Evolutionary conservation across 2,329 filamentous ascomycete genomes (phyloP).

Genomic region (Coniella lustricola): DNA sequence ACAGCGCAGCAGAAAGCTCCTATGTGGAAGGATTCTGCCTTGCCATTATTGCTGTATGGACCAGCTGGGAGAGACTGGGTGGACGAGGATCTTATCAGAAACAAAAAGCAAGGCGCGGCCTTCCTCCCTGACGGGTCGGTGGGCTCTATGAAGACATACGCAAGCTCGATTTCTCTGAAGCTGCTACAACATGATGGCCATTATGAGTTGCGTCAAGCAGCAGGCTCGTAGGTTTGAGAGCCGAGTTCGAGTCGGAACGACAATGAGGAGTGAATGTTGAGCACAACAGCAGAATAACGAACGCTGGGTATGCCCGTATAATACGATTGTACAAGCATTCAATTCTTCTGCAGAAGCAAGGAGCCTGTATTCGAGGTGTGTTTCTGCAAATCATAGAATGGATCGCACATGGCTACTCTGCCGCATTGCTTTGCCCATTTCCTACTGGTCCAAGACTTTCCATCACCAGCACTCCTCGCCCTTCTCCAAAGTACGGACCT

Average conservation of each 20-base stretch:
- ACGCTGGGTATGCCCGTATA: too few relatives aligned
- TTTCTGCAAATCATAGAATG: too few relatives aligned
- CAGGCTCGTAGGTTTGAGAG: not conserved
- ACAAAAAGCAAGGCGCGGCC: not conserved
- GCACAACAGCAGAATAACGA: too few relatives aligned
- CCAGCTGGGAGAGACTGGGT: constrained; percentile 3
- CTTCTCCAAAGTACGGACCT: too few relatives aligned
- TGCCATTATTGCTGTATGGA: not conserved
- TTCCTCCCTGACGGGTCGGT: not conserved
- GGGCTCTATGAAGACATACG: not conserved
- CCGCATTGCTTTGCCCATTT: too few relatives aligned
- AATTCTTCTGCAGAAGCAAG: too few relatives aligned
- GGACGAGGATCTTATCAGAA: not conserved
- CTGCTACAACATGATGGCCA: not conserved
- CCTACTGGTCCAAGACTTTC: too few relatives aligned
- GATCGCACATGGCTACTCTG: too few relatives aligned
- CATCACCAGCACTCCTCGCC: too few relatives aligned
- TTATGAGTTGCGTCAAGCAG: not conserved
- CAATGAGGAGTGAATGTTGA: too few relatives aligned
- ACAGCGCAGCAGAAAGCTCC: not conserved
- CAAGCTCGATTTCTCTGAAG: not conserved
- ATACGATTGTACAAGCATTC: too few relatives aligned
- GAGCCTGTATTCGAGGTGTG: too few relatives aligned
- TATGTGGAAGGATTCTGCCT: constrained; percentile 2
- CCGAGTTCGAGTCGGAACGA: not conserved